These are phyloP conservation scores for Sarocladium kiliense DNA, from an alignment of 2,329 filamentous ascomycete genomes.

Conservation along the genomic window DNA sequence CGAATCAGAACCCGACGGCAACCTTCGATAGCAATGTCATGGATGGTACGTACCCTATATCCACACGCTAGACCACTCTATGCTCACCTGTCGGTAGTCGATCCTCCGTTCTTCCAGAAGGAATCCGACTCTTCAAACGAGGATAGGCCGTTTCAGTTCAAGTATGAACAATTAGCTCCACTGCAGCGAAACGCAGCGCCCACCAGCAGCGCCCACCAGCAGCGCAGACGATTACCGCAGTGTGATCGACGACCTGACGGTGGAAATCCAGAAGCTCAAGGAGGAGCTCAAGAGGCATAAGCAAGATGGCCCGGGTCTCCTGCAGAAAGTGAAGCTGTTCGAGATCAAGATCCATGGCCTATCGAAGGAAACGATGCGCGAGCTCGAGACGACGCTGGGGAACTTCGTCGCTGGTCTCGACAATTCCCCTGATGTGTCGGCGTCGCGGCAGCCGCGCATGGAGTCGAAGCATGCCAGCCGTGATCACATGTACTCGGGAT, in stretches of 20 bases:
- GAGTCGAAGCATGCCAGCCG: constrained; percentile 34
- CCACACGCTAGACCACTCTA: not conserved
- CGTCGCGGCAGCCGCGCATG: constrained; percentile 30
- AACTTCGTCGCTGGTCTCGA: constrained; percentile 64
- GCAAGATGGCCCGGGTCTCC: constrained; percentile 58
- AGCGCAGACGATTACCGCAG: constrained; percentile 64
- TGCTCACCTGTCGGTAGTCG: constrained; percentile 34
- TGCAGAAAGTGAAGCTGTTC: constrained; percentile 73
- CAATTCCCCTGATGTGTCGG: constrained; percentile 36
- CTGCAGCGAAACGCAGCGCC: constrained; percentile 10
- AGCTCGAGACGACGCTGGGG: constrained; percentile 68
- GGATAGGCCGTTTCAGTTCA: constrained; percentile 16
- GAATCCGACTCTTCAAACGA: constrained; percentile 38
- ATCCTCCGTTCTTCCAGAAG: constrained; percentile 48
- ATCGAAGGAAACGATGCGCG: constrained; percentile 65
- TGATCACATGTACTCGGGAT: constrained; percentile 29
- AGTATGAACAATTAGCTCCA: constrained; percentile 8
- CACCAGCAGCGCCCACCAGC: constrained; percentile 37
- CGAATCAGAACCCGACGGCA: constrained; percentile 43
- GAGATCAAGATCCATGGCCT: constrained; percentile 77
- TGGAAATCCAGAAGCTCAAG: constrained; percentile 69
- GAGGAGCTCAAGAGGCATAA: constrained; percentile 66
- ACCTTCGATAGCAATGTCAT: constrained; percentile 37
- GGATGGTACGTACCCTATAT: constrained; percentile 35
- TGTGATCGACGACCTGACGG: constrained; percentile 73